phyloP scores from a whole-genome alignment of 306 rosid genomes.

The Acacia acuminata region DNA sequence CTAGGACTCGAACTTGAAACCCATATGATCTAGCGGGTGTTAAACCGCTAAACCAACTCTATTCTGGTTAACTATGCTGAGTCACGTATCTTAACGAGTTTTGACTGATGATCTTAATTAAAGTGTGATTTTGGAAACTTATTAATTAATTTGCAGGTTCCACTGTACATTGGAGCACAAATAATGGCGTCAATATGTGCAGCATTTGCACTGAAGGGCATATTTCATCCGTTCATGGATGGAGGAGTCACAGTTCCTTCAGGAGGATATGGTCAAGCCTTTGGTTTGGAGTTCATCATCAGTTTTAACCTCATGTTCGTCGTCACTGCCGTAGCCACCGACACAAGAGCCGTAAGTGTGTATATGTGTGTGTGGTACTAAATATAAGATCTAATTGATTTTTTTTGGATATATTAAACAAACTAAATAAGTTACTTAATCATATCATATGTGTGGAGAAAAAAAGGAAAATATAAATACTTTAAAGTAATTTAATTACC shows the following conservation, averaged over 20 bases:
- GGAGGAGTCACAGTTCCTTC: slow-evolving; percentile 92
- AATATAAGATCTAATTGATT: too few species aligned
- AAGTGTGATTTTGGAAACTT: neutral
- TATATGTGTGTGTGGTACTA: rapidly evolving
- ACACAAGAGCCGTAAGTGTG: slow-evolving; percentile 76
- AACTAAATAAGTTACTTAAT: too few species aligned
- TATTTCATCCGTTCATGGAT: slow-evolving; percentile 71
- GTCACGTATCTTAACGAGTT: neutral
- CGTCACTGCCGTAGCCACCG: slow-evolving; percentile 91
- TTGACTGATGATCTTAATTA: neutral
- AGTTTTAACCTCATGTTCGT: slow-evolving; percentile 92
- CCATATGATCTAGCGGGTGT: too few species aligned
- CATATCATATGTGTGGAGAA: too few species aligned
- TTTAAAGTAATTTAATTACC: too few species aligned
- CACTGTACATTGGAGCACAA: slow-evolving; percentile 79
- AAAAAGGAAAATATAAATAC: too few species aligned
- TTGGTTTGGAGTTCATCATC: slow-evolving; percentile 78
- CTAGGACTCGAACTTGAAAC: too few species aligned
- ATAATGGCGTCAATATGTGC: slow-evolving; percentile 70
- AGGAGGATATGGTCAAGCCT: slow-evolving; percentile 67
- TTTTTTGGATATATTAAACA: too few species aligned
- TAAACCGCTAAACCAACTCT: too few species aligned
- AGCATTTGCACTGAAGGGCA: slow-evolving; percentile 64
- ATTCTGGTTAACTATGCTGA: too few species aligned
- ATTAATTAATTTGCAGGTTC: slow-evolving; percentile 51